Base-by-base conservation (phyloP, 202 grass and related monocot species). In the Saccharum hybrid region DNA sequence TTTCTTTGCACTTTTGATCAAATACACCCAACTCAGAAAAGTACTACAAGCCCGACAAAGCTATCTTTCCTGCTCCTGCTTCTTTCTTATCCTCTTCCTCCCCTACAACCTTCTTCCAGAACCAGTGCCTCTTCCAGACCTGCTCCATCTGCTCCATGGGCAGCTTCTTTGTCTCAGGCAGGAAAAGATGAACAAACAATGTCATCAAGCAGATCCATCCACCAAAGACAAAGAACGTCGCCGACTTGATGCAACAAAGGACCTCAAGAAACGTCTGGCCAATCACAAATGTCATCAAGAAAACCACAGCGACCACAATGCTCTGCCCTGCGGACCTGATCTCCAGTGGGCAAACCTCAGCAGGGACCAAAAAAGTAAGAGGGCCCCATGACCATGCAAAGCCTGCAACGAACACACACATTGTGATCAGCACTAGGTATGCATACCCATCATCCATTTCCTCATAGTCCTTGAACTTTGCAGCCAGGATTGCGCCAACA, bases 341-440 rank as follows among this genome's bases (percentile, higher is more conserved):
- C 88, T 97, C 94, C 18, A 94, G 74, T 19, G 92, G 87, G 8
- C 83, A 89, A 56, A 94, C 84, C 86, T 94, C 92, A 13, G 84
- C 86, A 38, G 90, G 90, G 4, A 97, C 88, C 28, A 93, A 42
- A 67, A 78, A 93, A 0, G 92, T 92, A 3, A 97, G 72, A 64
- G 92, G 94, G 16, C 94, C 94, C 94, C 92, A 93, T 33, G 94
- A 94, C 92, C 88, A 97, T 13, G 81, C 92, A 49, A 90, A 97
- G 0, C 92, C 94, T 10, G 88, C 84, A 36, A 91, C 87, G 63
- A 88, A 94, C 64, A 93, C 86, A 66, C 90, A 89, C 67, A 88
- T 88, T 43, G 81, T 78, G 75, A 90, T 74, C 80, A 97, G 71
- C 8, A 97, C 76, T 30, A 93, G 37, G 64, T 86, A 87, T 10